Base-by-base conservation (phyloP, 805 yeast species). In the Candida caryicola region DNA sequence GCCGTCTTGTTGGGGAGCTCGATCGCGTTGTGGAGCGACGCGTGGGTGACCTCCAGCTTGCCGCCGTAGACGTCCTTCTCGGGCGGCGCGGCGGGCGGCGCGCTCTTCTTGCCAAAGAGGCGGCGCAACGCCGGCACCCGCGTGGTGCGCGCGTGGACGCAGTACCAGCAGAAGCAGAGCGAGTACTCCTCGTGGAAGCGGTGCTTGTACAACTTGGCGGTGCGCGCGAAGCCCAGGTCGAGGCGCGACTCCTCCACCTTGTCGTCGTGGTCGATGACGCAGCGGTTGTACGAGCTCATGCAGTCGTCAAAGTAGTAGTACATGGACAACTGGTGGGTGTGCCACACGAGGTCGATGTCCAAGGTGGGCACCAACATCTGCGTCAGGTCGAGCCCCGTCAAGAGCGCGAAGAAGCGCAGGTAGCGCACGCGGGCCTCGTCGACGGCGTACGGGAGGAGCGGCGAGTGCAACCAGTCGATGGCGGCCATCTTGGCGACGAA, bases 301-400 rank as follows among this genome's bases (percentile, higher is more conserved):
- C 52, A 46, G 15, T 41, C 44, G 8, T 17, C 18, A 27, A 49
- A 43, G 35, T 57, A 55, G 23, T 37, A 29, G 30, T 33, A 33
- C 38, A 43, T 37, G 7, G 45, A 28, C 14, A 57, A 43, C 29
- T 52, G 59, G 33, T 58, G 60, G 3, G 63, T 58, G 29, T 51
- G 59, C 63, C 63, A 57, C 3, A 55, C 30, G 32, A 58, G 42
- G 28, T 57, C 60, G 18, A 58, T 55, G 29, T 58, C 62, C 31
- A 58, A 41, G 4, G 60, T 55, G 0, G 63, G 62, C 1, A 55
- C 55, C 12, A 47, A 30, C 39, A 36, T 44, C 8, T 31, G 23
- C 10, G 27, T 30, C 2, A 21, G 26, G 25, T 37, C 41, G 17
- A 31, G 7, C 2, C 8, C 4, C 1, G 42, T 29, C 6, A 45